Evolutionary conservation across 345 rosid genomes (phyloP).

Genomic region (Linum usitatissimum): DNA sequence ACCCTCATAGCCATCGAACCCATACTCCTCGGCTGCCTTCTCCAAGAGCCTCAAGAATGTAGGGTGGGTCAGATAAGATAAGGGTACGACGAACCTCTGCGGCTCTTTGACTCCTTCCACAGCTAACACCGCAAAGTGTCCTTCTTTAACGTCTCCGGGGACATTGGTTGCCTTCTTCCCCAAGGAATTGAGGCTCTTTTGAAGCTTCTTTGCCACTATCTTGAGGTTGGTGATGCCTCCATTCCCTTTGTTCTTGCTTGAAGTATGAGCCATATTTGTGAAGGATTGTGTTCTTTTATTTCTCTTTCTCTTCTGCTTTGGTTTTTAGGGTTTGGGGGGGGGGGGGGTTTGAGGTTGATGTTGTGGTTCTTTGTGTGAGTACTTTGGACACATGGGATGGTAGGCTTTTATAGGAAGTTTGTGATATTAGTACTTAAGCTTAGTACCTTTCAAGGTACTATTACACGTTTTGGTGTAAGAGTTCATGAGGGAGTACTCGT

Average conservation of each 20-base stretch:
- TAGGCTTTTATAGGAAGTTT: no score
- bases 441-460: no score
- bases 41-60: constrained; percentile 32
- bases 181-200: constrained; percentile 7
- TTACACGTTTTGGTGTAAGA: no score
- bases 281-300: background rate
- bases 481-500: no score
- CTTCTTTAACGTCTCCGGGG: constrained; percentile 66
- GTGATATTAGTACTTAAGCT: no score
- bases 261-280: no score
- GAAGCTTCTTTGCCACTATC: constrained; percentile 4
- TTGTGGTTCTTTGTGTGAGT: background rate
- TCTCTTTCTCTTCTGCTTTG: background rate
- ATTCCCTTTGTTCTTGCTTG: no score
- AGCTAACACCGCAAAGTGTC: constrained; percentile 58
- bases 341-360: constrained; percentile 3
- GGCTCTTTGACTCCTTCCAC: constrained; percentile 32
- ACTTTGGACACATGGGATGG: no score
- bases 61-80: constrained; percentile 40
- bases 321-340: background rate
- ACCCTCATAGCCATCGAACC: constrained; percentile 29
- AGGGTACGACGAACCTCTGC: constrained; percentile 44
- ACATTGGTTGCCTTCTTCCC: constrained; percentile 20
- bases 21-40: constrained; percentile 44
- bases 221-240: constrained; percentile 9